A percentile compares a stretch with the other conserved stretches of the same genome.
These are phyloP conservation scores for Arthrobotrys sinensis DNA, from an alignment of 2,329 filamentous ascomycete species.

Conservation along the genomic window DNA sequence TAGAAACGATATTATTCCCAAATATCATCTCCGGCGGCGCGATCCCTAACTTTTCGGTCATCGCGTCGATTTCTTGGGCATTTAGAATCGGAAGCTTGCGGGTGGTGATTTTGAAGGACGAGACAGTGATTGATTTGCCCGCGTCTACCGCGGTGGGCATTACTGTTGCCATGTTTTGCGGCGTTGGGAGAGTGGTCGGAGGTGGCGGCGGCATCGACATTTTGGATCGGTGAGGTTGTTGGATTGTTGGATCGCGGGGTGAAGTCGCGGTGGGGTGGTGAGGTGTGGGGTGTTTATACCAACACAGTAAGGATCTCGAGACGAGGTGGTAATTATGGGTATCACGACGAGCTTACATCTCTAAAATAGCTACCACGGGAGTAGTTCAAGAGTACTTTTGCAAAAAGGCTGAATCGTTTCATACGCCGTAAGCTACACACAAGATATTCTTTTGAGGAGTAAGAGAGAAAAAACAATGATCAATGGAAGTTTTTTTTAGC, in stretches of 20 bases:
- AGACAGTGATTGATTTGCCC: conserved; percentile 62
- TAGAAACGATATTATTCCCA: conserved; percentile 87
- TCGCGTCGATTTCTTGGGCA: conserved; percentile 86
- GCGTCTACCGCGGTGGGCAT: conserved; percentile 59
- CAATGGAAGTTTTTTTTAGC: conserved; percentile 41
- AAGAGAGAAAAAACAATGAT: conserved; percentile 17
- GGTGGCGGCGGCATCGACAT: conserved; percentile 50
- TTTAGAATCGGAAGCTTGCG: conserved; percentile 91
- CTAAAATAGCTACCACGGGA: too few relatives aligned
- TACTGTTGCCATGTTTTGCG: conserved; percentile 46
- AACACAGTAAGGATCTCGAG: conserved; percentile 2
- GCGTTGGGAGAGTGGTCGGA: conserved; percentile 9
- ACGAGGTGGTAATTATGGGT: background rate
- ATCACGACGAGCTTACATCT: background rate
- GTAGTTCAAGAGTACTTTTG: background rate
- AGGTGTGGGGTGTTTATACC: conserved; percentile 8
- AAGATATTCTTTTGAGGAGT: conserved; percentile 43
- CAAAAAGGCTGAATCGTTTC: conserved; percentile 49
- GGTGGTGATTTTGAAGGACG: conserved; percentile 62
- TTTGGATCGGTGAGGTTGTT: background rate
- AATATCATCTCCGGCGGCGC: conserved; percentile 99
- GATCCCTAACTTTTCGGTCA: conserved; percentile 84
- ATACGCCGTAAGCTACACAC: conserved; percentile 54
- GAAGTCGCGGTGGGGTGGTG: conserved; percentile 23
- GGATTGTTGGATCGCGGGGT: conserved; percentile 30